These are phyloP conservation scores for Pyrenophora graminea DNA, from an alignment of 2,329 filamentous ascomycete species.

Conservation along the genomic window DNA sequence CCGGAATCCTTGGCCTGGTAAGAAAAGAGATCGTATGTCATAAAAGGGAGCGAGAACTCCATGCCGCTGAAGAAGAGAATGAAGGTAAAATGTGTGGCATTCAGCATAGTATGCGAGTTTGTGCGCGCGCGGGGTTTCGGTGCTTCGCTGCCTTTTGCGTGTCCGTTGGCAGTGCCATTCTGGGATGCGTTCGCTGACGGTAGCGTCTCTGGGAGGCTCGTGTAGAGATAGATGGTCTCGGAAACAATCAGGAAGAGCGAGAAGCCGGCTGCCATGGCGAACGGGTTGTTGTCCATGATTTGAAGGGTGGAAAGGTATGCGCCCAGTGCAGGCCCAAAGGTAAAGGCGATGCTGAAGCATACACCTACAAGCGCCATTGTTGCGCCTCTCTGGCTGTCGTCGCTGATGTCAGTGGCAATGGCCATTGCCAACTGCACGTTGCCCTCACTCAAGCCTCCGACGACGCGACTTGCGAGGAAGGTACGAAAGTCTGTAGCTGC, in stretches of 20 bases:
- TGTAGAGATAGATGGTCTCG: slow-evolving; percentile 88
- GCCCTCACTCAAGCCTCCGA: slow-evolving; percentile 92
- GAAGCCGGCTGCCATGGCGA: slow-evolving; percentile 88
- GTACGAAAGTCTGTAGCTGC: slow-evolving; percentile 92
- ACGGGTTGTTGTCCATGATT: slow-evolving; percentile 84
- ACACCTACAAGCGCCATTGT: slow-evolving; percentile 97
- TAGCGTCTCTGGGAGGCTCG: slow-evolving; percentile 83
- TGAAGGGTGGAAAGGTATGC: slow-evolving; percentile 80
- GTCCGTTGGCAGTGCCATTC: slow-evolving; percentile 23
- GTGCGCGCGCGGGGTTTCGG: slow-evolving; percentile 57
- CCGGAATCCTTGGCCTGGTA: slow-evolving; percentile 82
- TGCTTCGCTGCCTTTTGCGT: slow-evolving; percentile 21
- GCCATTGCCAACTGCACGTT: slow-evolving; percentile 96
- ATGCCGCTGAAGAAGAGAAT: slow-evolving; percentile 97
- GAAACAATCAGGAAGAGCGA: slow-evolving; percentile 81
- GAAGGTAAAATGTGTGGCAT: slow-evolving; percentile 85
- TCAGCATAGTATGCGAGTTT: slow-evolving; percentile 82
- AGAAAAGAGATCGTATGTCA: slow-evolving; percentile 92
- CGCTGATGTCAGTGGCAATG: slow-evolving; percentile 94
- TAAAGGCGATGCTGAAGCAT: slow-evolving; percentile 97
- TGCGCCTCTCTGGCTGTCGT: slow-evolving; percentile 78
- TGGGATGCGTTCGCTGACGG: slow-evolving; percentile 51
- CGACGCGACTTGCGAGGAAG: slow-evolving; percentile 88
- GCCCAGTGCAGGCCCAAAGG: slow-evolving; percentile 89
- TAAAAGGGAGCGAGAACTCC: slow-evolving; percentile 96